Evolutionary conservation across 1,139 yeast genomes (phyloP).

Genomic region (Suhomyces yuchorum): DNA sequence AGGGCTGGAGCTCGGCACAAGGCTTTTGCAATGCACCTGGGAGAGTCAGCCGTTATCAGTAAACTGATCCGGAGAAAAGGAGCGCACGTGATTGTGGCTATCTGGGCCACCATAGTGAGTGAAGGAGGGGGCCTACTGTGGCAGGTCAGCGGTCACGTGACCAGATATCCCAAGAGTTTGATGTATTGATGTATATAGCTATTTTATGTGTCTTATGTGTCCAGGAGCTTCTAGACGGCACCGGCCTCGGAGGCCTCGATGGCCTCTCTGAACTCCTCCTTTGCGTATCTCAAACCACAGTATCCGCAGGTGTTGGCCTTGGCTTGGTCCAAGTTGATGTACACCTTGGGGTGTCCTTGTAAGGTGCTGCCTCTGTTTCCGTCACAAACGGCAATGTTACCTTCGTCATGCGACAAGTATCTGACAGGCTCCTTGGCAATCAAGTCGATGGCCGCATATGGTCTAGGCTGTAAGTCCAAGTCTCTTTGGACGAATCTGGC

Average conservation of each 20-base stretch:
- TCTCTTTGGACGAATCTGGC: slow-evolving; percentile 72
- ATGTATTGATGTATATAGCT: background rate
- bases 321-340: slow-evolving; percentile 77
- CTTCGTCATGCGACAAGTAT: slow-evolving; percentile 53
- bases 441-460: slow-evolving; percentile 83
- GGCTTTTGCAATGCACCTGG: too few species aligned
- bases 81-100: background rate
- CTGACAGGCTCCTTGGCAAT: slow-evolving; percentile 74
- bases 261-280: slow-evolving; percentile 45
- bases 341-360: slow-evolving; percentile 86
- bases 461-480: slow-evolving; percentile 69
- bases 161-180: background rate
- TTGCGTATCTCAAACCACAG: slow-evolving; percentile 72
- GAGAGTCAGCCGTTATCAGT: background rate
- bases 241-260: slow-evolving; percentile 33
- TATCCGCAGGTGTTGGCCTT: slow-evolving; percentile 75
- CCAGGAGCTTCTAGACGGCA: background rate
- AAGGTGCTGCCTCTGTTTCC: slow-evolving; percentile 72
- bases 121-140: too few species aligned
- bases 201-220: background rate
- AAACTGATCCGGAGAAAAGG: background rate
- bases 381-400: slow-evolving; percentile 76
- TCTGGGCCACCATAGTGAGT: too few species aligned
- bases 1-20: too few species aligned
- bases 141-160: background rate